Evolutionary conservation across 441 rosid genomes (phyloP), one percentile per base, ranked within the genome.

Genomic region (Pelargonium cotyledonis): DNA sequence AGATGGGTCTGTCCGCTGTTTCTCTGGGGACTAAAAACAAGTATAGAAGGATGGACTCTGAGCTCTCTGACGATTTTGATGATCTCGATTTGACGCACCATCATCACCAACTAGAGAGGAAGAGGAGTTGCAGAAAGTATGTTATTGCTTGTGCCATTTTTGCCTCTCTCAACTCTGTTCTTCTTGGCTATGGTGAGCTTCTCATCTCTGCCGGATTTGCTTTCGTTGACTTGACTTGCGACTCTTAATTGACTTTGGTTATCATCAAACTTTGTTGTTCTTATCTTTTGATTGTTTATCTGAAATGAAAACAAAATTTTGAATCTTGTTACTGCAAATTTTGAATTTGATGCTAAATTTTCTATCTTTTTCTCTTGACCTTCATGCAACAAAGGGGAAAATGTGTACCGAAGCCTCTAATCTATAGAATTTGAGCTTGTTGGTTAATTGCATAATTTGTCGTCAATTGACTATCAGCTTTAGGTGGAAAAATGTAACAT

Each of bases 141-240:
- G 84, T 80, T 14, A 7, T 73, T 38, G 78, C 74, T 68, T 80
- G 81, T 66, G 82, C 86, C 66, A 58, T 83, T 19, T 80, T 83
- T 58, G 83, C 82, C 63, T 83, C 82, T 47, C 84, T 80, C 70
- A 80, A 80, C 70, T 80, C 81, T 38, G 80, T 80, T 51, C 84
- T 83, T 23, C 86, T 83, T 21, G 86, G 86, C 47, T 80, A 83
- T 57, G 86, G 86, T 83, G 60, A 11, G 81, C 76, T 35, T 5
- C 29, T 41, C n/a, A 14, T 3, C 12, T 43, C 11, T 31, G 0
- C 65, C 15, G 67, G 5, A 64, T 63, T 63, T 26, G 8, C 1
- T 70, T 65, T 41, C 8, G 38, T 63, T 8, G 21, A 43, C 9
- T 41, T 66, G 14, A 23, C 8, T 65, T 61, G 8, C 11, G 49